These are phyloP conservation scores for Heterococcus sp. DNA, from an alignment of 108 stramenopile genomes.

Conservation along the genomic window DNA sequence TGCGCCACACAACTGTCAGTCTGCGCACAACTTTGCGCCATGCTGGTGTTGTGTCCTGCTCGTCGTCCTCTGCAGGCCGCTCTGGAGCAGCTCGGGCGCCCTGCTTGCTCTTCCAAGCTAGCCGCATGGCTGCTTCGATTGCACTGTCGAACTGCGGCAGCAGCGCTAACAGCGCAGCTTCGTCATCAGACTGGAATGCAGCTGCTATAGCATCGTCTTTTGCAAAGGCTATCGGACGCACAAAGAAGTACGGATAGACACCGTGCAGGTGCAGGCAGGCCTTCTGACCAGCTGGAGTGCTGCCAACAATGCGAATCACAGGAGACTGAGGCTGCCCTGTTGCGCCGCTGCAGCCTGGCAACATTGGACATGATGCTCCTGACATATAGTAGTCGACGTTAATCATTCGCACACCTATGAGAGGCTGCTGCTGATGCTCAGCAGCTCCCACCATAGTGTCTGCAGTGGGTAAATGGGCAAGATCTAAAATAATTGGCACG, in stretches of 20 bases:
- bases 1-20: constrained; percentile 11
- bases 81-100: not conserved
- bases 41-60: not conserved
- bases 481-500: no score
- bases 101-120: not conserved
- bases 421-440: constrained; percentile 4
- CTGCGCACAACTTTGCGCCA: constrained; percentile 29
- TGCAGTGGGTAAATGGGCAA: no score
- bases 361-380: constrained; percentile 5
- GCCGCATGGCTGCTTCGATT: constrained; percentile 34
- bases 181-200: constrained; percentile 6
- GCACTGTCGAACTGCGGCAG: constrained; percentile 32
- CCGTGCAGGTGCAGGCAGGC: constrained; percentile 57
- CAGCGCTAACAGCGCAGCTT: constrained; percentile 14
- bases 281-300: constrained; percentile 53
- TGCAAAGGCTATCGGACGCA: constrained; percentile 30
- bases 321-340: not conserved
- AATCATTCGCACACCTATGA: constrained; percentile 40
- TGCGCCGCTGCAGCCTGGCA: not conserved
- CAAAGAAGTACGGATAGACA: constrained; percentile 47
- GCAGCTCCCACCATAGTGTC: no score
- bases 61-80: not conserved
- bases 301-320: constrained; percentile 55
- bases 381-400: constrained; percentile 45
- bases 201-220: constrained; percentile 1